phyloP scores from a whole-genome alignment of 208 protist species.

The Perkinsela sp. region DNA sequence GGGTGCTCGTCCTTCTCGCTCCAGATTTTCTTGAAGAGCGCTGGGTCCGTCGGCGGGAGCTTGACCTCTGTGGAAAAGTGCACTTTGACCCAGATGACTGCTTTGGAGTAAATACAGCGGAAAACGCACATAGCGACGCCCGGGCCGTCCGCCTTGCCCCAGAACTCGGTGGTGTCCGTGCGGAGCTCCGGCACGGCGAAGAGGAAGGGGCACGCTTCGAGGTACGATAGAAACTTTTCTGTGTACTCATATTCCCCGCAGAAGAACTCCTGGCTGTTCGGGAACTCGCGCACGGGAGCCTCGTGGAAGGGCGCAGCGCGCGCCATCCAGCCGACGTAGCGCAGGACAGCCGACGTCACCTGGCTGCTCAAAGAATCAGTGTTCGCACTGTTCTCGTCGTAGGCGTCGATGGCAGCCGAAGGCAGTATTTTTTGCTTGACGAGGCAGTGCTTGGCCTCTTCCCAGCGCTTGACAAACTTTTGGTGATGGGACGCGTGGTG shows the following conservation, averaged over 20 bases:
- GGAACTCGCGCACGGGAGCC: slow-evolving; percentile 36
- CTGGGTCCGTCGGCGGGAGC: slow-evolving; percentile 49
- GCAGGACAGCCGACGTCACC: slow-evolving; percentile 16
- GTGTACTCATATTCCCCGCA: slow-evolving; percentile 57
- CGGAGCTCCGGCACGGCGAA: slow-evolving; percentile 48
- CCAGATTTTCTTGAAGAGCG: slow-evolving; percentile 44
- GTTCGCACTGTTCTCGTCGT: background rate
- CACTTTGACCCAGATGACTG: slow-evolving; percentile 40
- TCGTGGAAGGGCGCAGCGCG: slow-evolving; percentile 32
- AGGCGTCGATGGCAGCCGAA: slow-evolving; percentile 8
- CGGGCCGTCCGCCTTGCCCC: slow-evolving; percentile 35
- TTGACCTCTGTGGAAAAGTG: slow-evolving; percentile 61
- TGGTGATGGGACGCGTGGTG: slow-evolving; percentile 44
- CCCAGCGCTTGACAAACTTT: slow-evolving; percentile 19
- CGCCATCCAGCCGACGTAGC: slow-evolving; percentile 37
- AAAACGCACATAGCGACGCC: slow-evolving; percentile 44
- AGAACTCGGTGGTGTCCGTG: slow-evolving; percentile 30
- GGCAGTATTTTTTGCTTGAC: slow-evolving; percentile 21
- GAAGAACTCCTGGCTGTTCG: slow-evolving; percentile 46
- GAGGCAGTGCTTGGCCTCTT: slow-evolving; percentile 19
- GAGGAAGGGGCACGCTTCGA: slow-evolving; percentile 47
- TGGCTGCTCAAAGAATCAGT: background rate
- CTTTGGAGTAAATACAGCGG: slow-evolving; percentile 52
- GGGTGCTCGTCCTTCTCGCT: slow-evolving; percentile 45
- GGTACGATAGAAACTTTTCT: slow-evolving; percentile 33